Base-by-base conservation (phyloP, 495 filamentous ascomycete genomes). In the Bombardia bombarda region DNA sequence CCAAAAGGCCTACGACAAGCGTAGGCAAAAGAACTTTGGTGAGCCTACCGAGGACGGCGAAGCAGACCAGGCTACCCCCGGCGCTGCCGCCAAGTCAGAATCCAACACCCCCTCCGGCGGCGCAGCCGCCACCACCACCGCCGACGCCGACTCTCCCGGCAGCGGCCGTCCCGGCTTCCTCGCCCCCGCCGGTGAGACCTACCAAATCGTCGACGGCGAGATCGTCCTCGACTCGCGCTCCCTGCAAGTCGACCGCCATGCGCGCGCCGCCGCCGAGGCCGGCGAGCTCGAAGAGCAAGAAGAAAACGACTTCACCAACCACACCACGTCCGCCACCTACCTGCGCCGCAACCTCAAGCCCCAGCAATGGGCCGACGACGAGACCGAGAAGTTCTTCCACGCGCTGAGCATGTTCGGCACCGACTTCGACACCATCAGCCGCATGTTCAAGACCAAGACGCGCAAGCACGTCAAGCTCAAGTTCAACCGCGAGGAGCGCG, bases 401-500 rank as follows among this genome's bases (percentile, higher is more conserved):
- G 83, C 83, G 0, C 68, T 98, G 2, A 68, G 75, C 21, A 87
- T 86, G 75, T 95, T 93, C 57, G 93, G 92, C 21, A 95, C 89
- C 0, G 89, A 97, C 58, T 97, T 97, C 57, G 77, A 81, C 61
- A 84, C 87, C 51, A 93, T 98, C 53, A 77, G 78, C 52, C 80
- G 77, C 46, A 71, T 95, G 70, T 95, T 98, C 55, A 79, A 80
- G 0, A 78, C 78, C 22, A 75, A 84, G 17, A 84, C 71, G 19
- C 72, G 92, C 38, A 78, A 81, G 14, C 79, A 87, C 51, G 80
- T 97, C 58, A 95, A 96, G 66, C 63, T 84, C 35, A 98, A 97
- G 61, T 98, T 93, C 67, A 86, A 84, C 50, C 84, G 83, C 40
- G 92, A 98, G 63, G 93, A 97, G 64, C 72, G 78, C n/a, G 66